These are phyloP conservation scores for Nitzschia putrida DNA, from an alignment of 108 stramenopile genomes.

Conservation along the genomic window DNA sequence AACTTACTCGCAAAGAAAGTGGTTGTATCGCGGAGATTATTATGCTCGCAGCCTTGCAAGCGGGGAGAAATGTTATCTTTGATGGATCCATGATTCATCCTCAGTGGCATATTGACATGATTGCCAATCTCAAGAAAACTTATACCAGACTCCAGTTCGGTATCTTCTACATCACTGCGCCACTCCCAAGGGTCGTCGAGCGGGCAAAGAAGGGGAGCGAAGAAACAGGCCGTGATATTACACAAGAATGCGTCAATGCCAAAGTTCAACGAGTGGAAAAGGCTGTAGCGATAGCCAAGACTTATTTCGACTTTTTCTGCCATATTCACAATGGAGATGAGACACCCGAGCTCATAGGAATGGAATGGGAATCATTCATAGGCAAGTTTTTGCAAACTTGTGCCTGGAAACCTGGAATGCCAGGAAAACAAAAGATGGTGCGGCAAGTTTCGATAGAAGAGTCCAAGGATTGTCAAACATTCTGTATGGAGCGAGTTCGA, in stretches of 20 bases:
- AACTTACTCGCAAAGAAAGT: conserved; percentile 50
- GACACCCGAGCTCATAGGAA: conserved; percentile 38
- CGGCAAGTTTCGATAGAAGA: conserved; percentile 20
- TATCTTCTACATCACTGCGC: conserved; percentile 49
- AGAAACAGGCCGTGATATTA: conserved; percentile 56
- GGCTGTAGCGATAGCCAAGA: conserved; percentile 48
- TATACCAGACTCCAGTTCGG: conserved; percentile 40
- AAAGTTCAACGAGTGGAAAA: conserved; percentile 58
- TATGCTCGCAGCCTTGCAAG: conserved; percentile 48
- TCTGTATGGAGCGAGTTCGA: conserved; percentile 13
- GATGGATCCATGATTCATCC: conserved; percentile 59
- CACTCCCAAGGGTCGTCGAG: conserved; percentile 31
- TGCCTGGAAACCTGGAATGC: conserved; percentile 44
- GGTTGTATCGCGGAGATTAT: conserved; percentile 65
- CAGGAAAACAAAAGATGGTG: conserved; percentile 29
- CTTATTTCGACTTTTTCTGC: conserved; percentile 57
- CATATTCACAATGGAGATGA: conserved; percentile 47
- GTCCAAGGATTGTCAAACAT: not conserved
- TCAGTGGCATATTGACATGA: conserved; percentile 59
- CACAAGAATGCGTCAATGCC: conserved; percentile 45
- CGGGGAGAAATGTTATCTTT: conserved; percentile 69
- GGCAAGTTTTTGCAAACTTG: conserved; percentile 65
- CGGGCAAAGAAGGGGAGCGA: conserved; percentile 14
- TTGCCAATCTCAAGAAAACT: conserved; percentile 46
- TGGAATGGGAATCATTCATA: conserved; percentile 60